A percentile compares a stretch with the other conserved stretches of the same genome.
phyloP scores from a whole-genome alignment of 768 basidiomycete genomes.

The Suillus paluster region DNA sequence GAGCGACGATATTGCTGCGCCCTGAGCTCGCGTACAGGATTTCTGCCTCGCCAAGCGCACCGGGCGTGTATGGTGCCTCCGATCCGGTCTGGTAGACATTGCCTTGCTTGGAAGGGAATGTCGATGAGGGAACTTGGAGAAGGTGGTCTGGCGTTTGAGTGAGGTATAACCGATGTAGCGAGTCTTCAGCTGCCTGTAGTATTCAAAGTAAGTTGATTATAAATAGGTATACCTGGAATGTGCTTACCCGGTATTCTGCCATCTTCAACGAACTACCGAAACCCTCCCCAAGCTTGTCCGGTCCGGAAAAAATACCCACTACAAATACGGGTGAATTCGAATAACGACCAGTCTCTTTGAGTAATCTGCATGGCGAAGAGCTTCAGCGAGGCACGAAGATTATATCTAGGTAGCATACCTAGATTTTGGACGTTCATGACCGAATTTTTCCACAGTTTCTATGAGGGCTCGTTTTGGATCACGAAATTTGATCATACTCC shows the following conservation, averaged over 20 bases:
- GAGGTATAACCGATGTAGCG: slow-evolving; percentile 81
- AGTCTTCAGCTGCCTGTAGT: slow-evolving; percentile 81
- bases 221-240: slow-evolving; percentile 12
- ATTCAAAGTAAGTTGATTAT: slow-evolving; percentile 9
- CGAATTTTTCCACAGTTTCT: slow-evolving; percentile 73
- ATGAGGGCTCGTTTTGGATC: slow-evolving; percentile 80
- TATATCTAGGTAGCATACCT: slow-evolving; percentile 48
- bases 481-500: slow-evolving; percentile 77
- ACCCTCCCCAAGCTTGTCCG: slow-evolving; percentile 89
- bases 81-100: slow-evolving; percentile 54
- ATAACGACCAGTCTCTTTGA: slow-evolving; percentile 92
- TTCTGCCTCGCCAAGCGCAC: slow-evolving; percentile 63
- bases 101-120: slow-evolving; percentile 63
- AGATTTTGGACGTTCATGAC: slow-evolving; percentile 67
- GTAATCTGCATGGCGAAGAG: slow-evolving; percentile 52
- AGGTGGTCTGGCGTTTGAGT: slow-evolving; percentile 73
- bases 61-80: slow-evolving; percentile 55
- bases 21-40: slow-evolving; percentile 73
- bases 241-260: slow-evolving; percentile 87
- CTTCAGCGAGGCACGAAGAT: not conserved
- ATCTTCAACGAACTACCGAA: slow-evolving; percentile 92
- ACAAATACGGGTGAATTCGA: slow-evolving; percentile 92
- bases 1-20: slow-evolving; percentile 46
- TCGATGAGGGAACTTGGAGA: slow-evolving; percentile 72
- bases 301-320: slow-evolving; percentile 90